These are phyloP conservation scores for Neonectria faginata DNA, from an alignment of 2,329 filamentous ascomycete genomes.

Conservation along the genomic window DNA sequence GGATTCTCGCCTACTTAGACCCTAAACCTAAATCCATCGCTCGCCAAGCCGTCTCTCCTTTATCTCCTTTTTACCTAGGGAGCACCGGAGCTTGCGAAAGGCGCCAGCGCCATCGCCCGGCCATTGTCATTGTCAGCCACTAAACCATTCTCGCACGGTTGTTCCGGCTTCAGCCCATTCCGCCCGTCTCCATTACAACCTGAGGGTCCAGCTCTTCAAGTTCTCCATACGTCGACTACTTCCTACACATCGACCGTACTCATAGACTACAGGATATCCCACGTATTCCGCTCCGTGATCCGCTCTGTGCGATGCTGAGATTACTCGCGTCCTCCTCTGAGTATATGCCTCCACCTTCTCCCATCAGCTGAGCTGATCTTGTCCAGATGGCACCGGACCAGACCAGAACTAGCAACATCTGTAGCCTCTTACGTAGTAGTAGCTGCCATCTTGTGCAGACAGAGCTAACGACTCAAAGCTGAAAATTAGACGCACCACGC, in stretches of 20 bases:
- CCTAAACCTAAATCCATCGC: conserved; percentile 4
- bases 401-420: conserved; percentile 2
- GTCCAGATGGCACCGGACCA: conserved; percentile 3
- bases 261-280: too few relatives aligned
- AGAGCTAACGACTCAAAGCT: conserved; percentile 30
- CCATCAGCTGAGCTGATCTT: conserved; percentile 26
- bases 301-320: not conserved
- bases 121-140: not conserved
- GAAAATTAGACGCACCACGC: conserved; percentile 26
- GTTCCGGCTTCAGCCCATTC: conserved; percentile 5
- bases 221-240: too few relatives aligned
- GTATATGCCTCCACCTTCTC: conserved; percentile 1
- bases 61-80: not conserved
- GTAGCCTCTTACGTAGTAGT: conserved; percentile 5
- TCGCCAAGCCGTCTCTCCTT: not conserved
- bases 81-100: not conserved
- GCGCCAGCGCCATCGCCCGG: not conserved
- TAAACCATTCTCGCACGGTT: not conserved
- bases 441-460: conserved; percentile 12
- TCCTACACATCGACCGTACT: too few relatives aligned
- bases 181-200: not conserved
- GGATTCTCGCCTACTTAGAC: not conserved
- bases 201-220: too few relatives aligned
- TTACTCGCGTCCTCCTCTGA: conserved; percentile 10
- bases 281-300: not conserved